Conservation (phyloP, 306 rosid species). For the Lablab purpureus region DNA sequence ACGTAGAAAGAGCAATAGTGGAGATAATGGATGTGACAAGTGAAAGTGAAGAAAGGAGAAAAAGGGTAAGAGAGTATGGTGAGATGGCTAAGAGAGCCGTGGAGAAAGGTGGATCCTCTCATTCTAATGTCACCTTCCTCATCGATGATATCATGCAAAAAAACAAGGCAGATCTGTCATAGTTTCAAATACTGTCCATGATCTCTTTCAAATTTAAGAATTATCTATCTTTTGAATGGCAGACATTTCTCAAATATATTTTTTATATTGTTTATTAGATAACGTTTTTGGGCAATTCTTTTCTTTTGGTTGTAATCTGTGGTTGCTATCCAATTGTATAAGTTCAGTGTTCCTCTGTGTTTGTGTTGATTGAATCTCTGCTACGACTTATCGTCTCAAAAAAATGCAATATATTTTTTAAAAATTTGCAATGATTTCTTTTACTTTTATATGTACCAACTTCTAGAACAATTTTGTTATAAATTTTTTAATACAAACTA, state of each 20-base stretch:
- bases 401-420: too few species aligned
- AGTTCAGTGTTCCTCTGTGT: too few species aligned
- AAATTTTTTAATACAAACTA: too few species aligned
- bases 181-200: background rate
- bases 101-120: conserved; percentile 70
- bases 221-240: too few species aligned
- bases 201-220: background rate
- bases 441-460: too few species aligned
- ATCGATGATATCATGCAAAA: conserved; percentile 56
- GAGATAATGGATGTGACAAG: conserved; percentile 48
- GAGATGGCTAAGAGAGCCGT: conserved; percentile 54
- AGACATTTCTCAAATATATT: too few species aligned
- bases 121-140: conserved; percentile 33
- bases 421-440: too few species aligned
- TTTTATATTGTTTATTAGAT: background rate
- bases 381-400: too few species aligned
- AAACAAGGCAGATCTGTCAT: background rate
- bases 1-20: conserved; percentile 49
- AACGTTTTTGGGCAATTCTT: background rate
- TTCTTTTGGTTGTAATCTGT: background rate
- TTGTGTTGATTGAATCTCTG: too few species aligned
- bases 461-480: too few species aligned
- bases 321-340: too few species aligned
- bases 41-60: conserved; percentile 53
- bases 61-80: conserved; percentile 36